These are phyloP conservation scores for Phytophthora sansomeana DNA, from an alignment of 352 stramenopile species.

Conservation along the genomic window DNA sequence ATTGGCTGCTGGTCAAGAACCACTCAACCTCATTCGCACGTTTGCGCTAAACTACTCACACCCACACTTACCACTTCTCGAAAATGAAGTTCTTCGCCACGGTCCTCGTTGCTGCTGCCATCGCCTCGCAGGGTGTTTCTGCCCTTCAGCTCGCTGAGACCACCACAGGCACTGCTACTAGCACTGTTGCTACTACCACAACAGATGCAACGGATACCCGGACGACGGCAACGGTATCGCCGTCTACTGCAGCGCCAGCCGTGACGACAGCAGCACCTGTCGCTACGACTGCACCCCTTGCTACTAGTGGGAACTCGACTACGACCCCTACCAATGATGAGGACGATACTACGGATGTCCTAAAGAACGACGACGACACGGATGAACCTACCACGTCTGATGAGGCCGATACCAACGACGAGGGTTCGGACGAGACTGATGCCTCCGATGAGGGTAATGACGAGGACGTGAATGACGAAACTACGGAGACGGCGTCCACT, in stretches of 20 bases:
- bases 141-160: slow-evolving; percentile 2
- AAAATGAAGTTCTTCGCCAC: slow-evolving; percentile 33
- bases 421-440: background rate
- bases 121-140: slow-evolving; percentile 9
- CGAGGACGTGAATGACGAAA: slow-evolving; percentile 3
- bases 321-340: background rate
- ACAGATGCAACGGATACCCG: background rate
- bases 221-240: background rate
- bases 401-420: background rate
- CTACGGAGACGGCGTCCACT: slow-evolving; percentile 1
- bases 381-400: background rate
- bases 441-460: slow-evolving; percentile 1
- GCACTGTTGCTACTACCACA: background rate
- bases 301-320: background rate
- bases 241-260: background rate
- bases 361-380: background rate
- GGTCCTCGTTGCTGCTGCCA: slow-evolving; percentile 17
- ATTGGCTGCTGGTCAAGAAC: slow-evolving; percentile 1
- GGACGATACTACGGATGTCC: background rate
- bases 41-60: slow-evolving; percentile 9
- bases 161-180: background rate
- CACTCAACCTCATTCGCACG: slow-evolving; percentile 11
- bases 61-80: background rate
- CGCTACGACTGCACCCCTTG: background rate
- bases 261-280: background rate